These are phyloP conservation scores for Chenopodium formosanum DNA, from an alignment of 148 eudicot genomes.

Conservation along the genomic window DNA sequence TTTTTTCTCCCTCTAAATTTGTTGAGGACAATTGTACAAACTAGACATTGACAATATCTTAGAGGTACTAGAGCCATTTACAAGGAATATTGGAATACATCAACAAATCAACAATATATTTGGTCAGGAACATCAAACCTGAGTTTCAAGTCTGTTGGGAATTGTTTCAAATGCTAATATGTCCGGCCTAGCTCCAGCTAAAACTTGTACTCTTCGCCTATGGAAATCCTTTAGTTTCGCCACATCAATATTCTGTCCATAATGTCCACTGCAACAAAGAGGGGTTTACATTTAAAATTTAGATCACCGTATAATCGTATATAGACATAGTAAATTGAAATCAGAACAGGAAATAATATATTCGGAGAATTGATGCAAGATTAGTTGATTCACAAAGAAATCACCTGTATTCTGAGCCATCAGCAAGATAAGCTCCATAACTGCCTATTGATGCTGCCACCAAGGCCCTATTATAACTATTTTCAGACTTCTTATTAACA, in stretches of 20 bases:
- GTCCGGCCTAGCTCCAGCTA: constrained; percentile 77
- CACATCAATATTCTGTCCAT: constrained; percentile 50
- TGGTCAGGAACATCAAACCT: constrained; percentile 41
- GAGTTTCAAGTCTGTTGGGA: constrained; percentile 85
- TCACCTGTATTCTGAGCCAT: constrained; percentile 91
- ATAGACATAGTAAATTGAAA: not conserved
- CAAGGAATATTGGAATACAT: not conserved
- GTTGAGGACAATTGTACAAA: not conserved
- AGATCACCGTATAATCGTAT: too few species aligned
- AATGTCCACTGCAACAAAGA: constrained; percentile 52
- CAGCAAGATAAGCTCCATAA: constrained; percentile 94
- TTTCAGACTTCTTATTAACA: constrained; percentile 25
- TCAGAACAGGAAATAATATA: not conserved
- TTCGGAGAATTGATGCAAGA: not conserved
- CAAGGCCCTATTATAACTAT: constrained; percentile 54
- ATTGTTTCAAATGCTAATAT: constrained; percentile 86
- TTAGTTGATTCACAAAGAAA: not conserved
- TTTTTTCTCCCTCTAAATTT: too few species aligned
- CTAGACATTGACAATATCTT: not conserved
- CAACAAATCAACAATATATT: not conserved
- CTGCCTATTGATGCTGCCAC: constrained; percentile 96
- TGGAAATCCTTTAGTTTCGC: constrained; percentile 83
- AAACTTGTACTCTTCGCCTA: constrained; percentile 72
- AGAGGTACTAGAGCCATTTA: not conserved
- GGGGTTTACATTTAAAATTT: not conserved